These are phyloP conservation scores for Porphyrellus cyaneotinctus DNA, from an alignment of 768 basidiomycete species.

Conservation along the genomic window DNA sequence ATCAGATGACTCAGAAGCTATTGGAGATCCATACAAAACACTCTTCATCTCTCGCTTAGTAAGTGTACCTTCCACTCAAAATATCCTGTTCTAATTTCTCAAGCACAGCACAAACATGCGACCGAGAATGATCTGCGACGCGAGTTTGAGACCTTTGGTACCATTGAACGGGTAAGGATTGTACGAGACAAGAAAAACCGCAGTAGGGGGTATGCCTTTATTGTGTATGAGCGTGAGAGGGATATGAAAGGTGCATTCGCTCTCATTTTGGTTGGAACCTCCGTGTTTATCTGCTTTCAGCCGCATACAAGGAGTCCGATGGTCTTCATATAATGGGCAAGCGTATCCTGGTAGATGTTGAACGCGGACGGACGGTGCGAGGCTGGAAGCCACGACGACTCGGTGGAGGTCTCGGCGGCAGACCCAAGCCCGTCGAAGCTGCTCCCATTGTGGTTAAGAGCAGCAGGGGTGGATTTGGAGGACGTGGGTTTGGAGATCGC, in stretches of 20 bases:
- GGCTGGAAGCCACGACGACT: conserved; percentile 97
- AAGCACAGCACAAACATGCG: conserved; percentile 77
- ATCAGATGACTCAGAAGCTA: conserved; percentile 82
- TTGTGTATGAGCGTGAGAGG: conserved; percentile 95
- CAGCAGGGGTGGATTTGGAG: conserved; percentile 42
- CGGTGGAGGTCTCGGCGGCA: conserved; percentile 98
- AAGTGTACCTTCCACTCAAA: conserved; percentile 14
- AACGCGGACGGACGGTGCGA: conserved; percentile 94
- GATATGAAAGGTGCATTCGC: conserved; percentile 90
- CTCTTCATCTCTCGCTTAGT: conserved; percentile 94
- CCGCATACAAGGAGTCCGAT: conserved; percentile 98
- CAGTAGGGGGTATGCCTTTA: conserved; percentile 90
- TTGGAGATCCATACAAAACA: conserved; percentile 98
- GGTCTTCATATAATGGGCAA: conserved; percentile 95
- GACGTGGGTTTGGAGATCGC: conserved; percentile 35
- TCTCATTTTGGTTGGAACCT: conserved; percentile 13
- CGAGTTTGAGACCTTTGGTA: conserved; percentile 94
- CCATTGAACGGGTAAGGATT: conserved; percentile 90
- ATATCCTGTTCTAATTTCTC: conserved; percentile 13
- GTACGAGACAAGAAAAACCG: conserved; percentile 88
- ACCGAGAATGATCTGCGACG: conserved; percentile 89
- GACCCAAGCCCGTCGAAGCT: conserved; percentile 74
- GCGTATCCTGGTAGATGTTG: conserved; percentile 94
- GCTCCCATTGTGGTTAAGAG: conserved; percentile 28
- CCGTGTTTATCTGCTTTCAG: conserved; percentile 36